Evolutionary conservation across 1,139 yeast genomes (phyloP).

Genomic region (Suhomyces bribrorum): DNA sequence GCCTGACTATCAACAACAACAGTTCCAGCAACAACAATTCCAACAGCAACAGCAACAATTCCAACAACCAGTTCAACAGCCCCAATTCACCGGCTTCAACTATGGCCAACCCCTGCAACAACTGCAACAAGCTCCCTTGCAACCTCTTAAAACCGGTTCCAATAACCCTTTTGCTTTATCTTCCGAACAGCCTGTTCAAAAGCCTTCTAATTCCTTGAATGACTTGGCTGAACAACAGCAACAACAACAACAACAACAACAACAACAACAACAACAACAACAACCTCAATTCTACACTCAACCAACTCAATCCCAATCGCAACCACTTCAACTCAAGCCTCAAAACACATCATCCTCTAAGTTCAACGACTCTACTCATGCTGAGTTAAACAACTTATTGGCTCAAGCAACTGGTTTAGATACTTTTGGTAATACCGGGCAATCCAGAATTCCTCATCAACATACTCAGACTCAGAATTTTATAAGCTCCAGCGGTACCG

Average conservation of each 20-base stretch:
- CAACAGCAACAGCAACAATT: conserved; percentile 16
- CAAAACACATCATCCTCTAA: conserved; percentile 41
- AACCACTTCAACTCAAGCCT: conserved; percentile 21
- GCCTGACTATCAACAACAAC: conserved; percentile 34
- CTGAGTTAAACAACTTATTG: conserved; percentile 72
- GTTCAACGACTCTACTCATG: conserved; percentile 55
- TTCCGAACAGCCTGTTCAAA: conserved; percentile 17
- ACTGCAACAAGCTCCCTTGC: conserved; percentile 35
- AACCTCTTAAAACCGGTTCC: conserved; percentile 75
- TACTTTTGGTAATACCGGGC: conserved; percentile 94
- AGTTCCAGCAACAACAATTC: conserved; percentile 38
- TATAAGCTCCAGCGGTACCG: conserved; percentile 87
- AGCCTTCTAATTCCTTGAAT: conserved; percentile 19
- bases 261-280: conserved; percentile 24
- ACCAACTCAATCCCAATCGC: conserved; percentile 17
- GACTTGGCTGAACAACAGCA: conserved; percentile 23
- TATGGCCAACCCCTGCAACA: conserved; percentile 33
- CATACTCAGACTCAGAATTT: conserved; percentile 81
- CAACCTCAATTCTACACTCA: conserved; percentile 26
- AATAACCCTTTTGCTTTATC: conserved; percentile 86
- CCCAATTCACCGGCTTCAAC: conserved; percentile 10
- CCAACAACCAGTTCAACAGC: conserved; percentile 11
- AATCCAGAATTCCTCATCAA: conserved; percentile 86
- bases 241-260: no score
- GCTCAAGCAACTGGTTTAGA: conserved; percentile 92